Evolutionary conservation across 768 basidiomycete genomes (phyloP).

Genomic region (Cyclocybe aegerita): DNA sequence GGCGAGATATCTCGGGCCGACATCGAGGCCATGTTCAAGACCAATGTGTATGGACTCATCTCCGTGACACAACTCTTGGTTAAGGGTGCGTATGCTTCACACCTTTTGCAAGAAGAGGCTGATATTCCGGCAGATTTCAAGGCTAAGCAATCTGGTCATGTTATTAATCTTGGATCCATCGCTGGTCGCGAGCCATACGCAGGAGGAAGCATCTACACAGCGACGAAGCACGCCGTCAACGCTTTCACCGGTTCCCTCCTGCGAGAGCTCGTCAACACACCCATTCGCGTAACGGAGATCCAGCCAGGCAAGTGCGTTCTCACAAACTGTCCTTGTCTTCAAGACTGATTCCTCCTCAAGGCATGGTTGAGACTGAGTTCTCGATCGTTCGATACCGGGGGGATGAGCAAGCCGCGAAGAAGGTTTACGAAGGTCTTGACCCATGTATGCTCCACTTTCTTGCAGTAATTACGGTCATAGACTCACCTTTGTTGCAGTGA

Average conservation of each 20-base stretch:
- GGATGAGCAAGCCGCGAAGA: slow-evolving; percentile 76
- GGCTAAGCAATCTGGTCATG: slow-evolving; percentile 72
- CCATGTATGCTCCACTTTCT: slow-evolving; percentile 63
- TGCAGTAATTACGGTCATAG: background rate
- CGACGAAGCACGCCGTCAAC: slow-evolving; percentile 83
- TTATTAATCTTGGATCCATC: slow-evolving; percentile 95
- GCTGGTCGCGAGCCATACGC: slow-evolving; percentile 87
- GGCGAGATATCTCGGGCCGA: slow-evolving; percentile 79
- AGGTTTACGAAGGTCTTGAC: slow-evolving; percentile 87
- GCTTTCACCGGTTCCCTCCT: slow-evolving; percentile 84
- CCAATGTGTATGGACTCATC: slow-evolving; percentile 85
- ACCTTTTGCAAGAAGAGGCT: background rate
- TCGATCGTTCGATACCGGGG: slow-evolving; percentile 89
- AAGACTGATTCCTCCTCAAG: slow-evolving; percentile 13
- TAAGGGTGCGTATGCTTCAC: slow-evolving; percentile 37
- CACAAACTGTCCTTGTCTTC: slow-evolving; percentile 10
- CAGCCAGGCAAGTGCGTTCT: slow-evolving; percentile 65
- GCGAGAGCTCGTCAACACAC: slow-evolving; percentile 88
- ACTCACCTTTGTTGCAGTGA: slow-evolving; percentile 46
- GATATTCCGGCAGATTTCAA: slow-evolving; percentile 63
- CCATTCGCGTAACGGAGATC: slow-evolving; percentile 92
- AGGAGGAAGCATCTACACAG: slow-evolving; percentile 91
- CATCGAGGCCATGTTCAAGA: slow-evolving; percentile 80
- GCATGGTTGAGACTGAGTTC: slow-evolving; percentile 68
- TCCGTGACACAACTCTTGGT: slow-evolving; percentile 75